phyloP scores from a whole-genome alignment of 768 basidiomycete species.

The Lactarius sanguifluus region DNA sequence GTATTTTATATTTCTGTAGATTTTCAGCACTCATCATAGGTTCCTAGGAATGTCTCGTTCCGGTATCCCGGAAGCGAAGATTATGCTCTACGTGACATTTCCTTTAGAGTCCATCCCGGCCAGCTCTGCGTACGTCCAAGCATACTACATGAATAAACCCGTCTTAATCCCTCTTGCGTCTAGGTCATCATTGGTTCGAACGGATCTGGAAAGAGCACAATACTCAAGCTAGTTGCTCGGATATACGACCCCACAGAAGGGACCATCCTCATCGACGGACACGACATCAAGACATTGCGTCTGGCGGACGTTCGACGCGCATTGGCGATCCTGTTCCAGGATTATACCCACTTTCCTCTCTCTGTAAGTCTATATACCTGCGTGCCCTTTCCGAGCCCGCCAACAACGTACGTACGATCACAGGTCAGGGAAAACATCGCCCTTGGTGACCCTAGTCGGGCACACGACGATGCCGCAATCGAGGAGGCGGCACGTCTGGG shows the following conservation, averaged over 20 bases:
- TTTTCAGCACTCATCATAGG: slow-evolving; percentile 26
- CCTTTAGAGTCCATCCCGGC: slow-evolving; percentile 67
- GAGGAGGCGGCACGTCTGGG: slow-evolving; percentile 66
- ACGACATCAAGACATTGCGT: slow-evolving; percentile 60
- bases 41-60: slow-evolving; percentile 65
- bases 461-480: slow-evolving; percentile 56
- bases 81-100: slow-evolving; percentile 60
- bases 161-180: background rate
- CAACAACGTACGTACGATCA: background rate
- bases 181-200: slow-evolving; percentile 79
- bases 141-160: background rate
- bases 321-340: slow-evolving; percentile 77
- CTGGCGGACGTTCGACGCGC: slow-evolving; percentile 64
- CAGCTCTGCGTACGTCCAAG: slow-evolving; percentile 64
- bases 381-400: background rate
- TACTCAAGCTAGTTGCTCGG: slow-evolving; percentile 70
- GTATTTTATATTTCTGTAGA: slow-evolving; percentile 36
- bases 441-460: slow-evolving; percentile 62
- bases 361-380: slow-evolving; percentile 48
- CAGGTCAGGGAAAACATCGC: slow-evolving; percentile 80
- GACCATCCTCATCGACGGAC: slow-evolving; percentile 62
- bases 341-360: slow-evolving; percentile 77
- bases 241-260: slow-evolving; percentile 72
- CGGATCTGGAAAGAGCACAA: slow-evolving; percentile 77
- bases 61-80: slow-evolving; percentile 54